Conservation (phyloP, 768 basidiomycete species). For the Gloeostereum incarnatum region DNA sequence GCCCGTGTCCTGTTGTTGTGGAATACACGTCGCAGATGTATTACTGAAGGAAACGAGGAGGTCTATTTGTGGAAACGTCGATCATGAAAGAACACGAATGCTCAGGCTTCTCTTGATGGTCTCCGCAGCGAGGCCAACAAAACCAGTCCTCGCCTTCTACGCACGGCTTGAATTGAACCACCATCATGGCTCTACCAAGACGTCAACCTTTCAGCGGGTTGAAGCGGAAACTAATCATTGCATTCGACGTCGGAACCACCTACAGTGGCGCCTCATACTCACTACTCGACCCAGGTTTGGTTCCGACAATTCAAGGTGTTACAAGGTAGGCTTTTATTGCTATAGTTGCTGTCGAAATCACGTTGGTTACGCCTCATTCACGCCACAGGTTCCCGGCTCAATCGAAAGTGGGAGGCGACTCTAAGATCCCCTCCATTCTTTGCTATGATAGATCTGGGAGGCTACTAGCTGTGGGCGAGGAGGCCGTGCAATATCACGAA, state of each 20-base stretch:
- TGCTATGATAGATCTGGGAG: conserved; percentile 33
- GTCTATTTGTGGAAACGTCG: no score
- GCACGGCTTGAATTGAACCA: no score
- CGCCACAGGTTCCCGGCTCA: conserved; percentile 33
- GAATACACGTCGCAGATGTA: no score
- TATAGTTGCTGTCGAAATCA: not conserved
- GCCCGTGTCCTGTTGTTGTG: no score
- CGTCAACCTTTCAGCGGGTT: conserved; percentile 30
- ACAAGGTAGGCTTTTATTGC: conserved; percentile 3
- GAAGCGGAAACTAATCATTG: conserved; percentile 32
- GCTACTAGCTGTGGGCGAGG: conserved; percentile 33
- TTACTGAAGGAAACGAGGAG: no score
- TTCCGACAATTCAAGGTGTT: conserved; percentile 18
- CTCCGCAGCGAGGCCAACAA: no score
- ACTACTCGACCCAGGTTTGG: conserved; percentile 32
- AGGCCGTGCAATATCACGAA: conserved; percentile 21
- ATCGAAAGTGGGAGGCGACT: conserved; percentile 31
- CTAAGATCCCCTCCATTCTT: conserved; percentile 39
- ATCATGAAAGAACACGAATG: no score
- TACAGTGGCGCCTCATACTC: conserved; percentile 40
- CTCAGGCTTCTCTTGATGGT: no score
- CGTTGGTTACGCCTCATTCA: not conserved
- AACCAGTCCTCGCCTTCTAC: no score
- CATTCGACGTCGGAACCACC: conserved; percentile 45
- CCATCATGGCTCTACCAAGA: no score